These are phyloP conservation scores for Boletus bicolor DNA, from an alignment of 768 basidiomycete genomes.

Conservation along the genomic window DNA sequence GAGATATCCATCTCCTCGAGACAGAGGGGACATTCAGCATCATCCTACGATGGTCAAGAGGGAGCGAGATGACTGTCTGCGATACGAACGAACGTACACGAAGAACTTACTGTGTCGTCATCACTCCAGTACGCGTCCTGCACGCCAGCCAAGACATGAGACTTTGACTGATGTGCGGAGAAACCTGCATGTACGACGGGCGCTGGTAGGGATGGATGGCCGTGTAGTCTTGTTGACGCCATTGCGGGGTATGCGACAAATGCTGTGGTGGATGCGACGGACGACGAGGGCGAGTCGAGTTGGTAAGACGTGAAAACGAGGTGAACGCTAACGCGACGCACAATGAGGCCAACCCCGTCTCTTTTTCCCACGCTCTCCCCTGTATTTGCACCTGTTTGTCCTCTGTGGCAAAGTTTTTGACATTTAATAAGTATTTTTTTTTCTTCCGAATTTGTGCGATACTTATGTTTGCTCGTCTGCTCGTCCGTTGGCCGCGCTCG, in stretches of 20 bases:
- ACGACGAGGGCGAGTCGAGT: slow-evolving; percentile 18
- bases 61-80: slow-evolving; percentile 14
- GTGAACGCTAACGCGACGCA: slow-evolving; percentile 26
- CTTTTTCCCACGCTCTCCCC: slow-evolving; percentile 20
- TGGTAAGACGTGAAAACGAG: slow-evolving; percentile 15
- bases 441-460: neutral
- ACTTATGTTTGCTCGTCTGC: slow-evolving; percentile 25
- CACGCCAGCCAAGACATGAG: slow-evolving; percentile 81
- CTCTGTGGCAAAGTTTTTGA: slow-evolving; percentile 4
- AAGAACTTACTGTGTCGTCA: slow-evolving; percentile 68
- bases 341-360: slow-evolving; percentile 19
- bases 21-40: slow-evolving; percentile 96
- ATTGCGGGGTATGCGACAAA: slow-evolving; percentile 28
- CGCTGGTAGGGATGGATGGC: slow-evolving; percentile 65
- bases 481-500: slow-evolving; percentile 21
- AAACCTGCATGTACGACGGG: slow-evolving; percentile 71
- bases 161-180: slow-evolving; percentile 75
- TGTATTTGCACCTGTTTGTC: slow-evolving; percentile 24
- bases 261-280: slow-evolving; percentile 7
- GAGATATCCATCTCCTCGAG: slow-evolving; percentile 99
- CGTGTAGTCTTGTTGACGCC: slow-evolving; percentile 55
- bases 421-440: neutral
- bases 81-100: slow-evolving; percentile 1
- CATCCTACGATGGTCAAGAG: slow-evolving; percentile 62
- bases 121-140: slow-evolving; percentile 98